These are phyloP conservation scores for Triticum aestivum DNA, from an alignment of 176 grass and related monocot genomes.

Conservation along the genomic window IWGSC_CS_RefSeq_v2.1 NC_057814.1:81338321-81338820, in stretches of 20 bases:
- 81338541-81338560: slow-evolving; percentile 29
- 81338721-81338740: slow-evolving; percentile 59
- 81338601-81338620: slow-evolving; percentile 81
- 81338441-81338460: slow-evolving; percentile 87
- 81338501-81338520: slow-evolving; percentile 63
- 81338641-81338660: slow-evolving; percentile 59
- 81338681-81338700: slow-evolving; percentile 90
- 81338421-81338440: slow-evolving; percentile 93
- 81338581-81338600: slow-evolving; percentile 56
- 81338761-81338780: slow-evolving; percentile 19
- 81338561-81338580: neutral
- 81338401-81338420: slow-evolving; percentile 83
- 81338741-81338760: slow-evolving; percentile 30
- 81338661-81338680: slow-evolving; percentile 87
- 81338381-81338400: slow-evolving; percentile 86
- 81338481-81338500: slow-evolving; percentile 77
- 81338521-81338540: slow-evolving; percentile 18
- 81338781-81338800: neutral
- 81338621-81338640: slow-evolving; percentile 56
- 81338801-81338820: neutral
- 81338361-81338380: slow-evolving; percentile 95
- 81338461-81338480: slow-evolving; percentile 79
- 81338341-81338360: slow-evolving; percentile 90
- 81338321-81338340: slow-evolving; percentile 83
- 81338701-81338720: slow-evolving; percentile 88